These are phyloP conservation scores for Pinus tabuliformis DNA, from an alignment of 75 land plant genomes.

Conservation along the genomic window DNA sequence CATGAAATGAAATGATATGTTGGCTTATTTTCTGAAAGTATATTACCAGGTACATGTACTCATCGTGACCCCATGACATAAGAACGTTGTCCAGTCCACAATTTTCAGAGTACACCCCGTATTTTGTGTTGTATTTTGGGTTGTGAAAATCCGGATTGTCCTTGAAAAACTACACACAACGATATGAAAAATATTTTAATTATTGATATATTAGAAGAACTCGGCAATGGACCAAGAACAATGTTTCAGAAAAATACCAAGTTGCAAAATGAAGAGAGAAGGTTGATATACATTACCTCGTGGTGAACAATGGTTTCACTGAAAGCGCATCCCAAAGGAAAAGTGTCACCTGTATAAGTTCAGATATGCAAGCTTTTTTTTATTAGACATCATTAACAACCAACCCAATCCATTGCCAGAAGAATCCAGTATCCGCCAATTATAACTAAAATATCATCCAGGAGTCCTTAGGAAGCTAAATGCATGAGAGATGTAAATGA, in stretches of 20 bases:
- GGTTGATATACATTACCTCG: slow-evolving; percentile 36
- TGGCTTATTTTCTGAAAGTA: no score
- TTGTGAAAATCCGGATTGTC: slow-evolving; percentile 64
- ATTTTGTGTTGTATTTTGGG: slow-evolving; percentile 55
- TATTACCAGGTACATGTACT: slow-evolving; percentile 88
- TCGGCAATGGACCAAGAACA: no score
- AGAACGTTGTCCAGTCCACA: slow-evolving; percentile 82
- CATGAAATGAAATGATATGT: no score
- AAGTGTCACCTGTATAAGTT: slow-evolving; percentile 67
- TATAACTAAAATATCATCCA: not conserved
- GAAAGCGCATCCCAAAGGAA: slow-evolving; percentile 86
- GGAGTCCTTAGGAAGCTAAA: not conserved
- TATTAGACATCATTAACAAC: no score
- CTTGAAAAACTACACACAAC: slow-evolving; percentile 55
- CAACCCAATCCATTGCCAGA: no score
- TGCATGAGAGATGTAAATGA: not conserved
- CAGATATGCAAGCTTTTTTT: not conserved
- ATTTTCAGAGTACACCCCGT: slow-evolving; percentile 65
- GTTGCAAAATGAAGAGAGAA: no score
- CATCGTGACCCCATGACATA: slow-evolving; percentile 95
- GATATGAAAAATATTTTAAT: not conserved
- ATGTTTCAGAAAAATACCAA: no score
- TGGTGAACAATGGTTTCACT: slow-evolving; percentile 69
- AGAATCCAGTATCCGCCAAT: no score
- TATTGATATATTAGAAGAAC: no score